phyloP scores from a whole-genome alignment of 2,329 filamentous ascomycete species.

The Aspergillus quadricinctus region DNA sequence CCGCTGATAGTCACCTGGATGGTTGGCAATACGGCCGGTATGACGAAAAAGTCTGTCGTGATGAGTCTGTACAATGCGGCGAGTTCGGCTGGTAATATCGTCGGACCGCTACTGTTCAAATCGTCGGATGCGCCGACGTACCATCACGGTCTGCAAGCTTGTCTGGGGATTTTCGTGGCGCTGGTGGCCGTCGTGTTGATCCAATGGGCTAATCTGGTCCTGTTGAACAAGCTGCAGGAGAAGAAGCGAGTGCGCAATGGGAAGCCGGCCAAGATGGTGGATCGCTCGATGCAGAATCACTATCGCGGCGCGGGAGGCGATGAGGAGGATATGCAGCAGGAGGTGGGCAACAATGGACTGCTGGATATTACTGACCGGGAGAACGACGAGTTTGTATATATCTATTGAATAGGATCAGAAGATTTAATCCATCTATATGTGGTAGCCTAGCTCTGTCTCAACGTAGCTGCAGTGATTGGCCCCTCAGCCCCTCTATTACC shows the following conservation, averaged over 20 bases:
- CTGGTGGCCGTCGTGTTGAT: constrained; percentile 51
- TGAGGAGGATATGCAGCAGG: constrained; percentile 15
- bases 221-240: constrained; percentile 53
- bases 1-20: constrained; percentile 66
- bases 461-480: not conserved
- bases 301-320: constrained; percentile 37
- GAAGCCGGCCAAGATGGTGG: constrained; percentile 56
- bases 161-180: constrained; percentile 43
- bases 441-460: not conserved
- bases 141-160: constrained; percentile 52
- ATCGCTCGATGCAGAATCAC: constrained; percentile 56
- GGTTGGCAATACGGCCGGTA: constrained; percentile 63
- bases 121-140: constrained; percentile 56
- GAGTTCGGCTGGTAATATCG: constrained; percentile 60
- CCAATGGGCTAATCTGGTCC: constrained; percentile 52
- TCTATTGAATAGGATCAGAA: constrained; percentile 42
- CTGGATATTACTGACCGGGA: constrained; percentile 60
- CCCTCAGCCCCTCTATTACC: not conserved
- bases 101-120: constrained; percentile 61
- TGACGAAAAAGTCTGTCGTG: constrained; percentile 62
- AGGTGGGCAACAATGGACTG: constrained; percentile 50
- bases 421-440: not conserved
- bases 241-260: constrained; percentile 54
- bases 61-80: constrained; percentile 63
- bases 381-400: constrained; percentile 66